These are phyloP conservation scores for Trichophyton rubrum DNA, from an alignment of 2,329 filamentous ascomycete genomes.

Conservation along the genomic window DNA sequence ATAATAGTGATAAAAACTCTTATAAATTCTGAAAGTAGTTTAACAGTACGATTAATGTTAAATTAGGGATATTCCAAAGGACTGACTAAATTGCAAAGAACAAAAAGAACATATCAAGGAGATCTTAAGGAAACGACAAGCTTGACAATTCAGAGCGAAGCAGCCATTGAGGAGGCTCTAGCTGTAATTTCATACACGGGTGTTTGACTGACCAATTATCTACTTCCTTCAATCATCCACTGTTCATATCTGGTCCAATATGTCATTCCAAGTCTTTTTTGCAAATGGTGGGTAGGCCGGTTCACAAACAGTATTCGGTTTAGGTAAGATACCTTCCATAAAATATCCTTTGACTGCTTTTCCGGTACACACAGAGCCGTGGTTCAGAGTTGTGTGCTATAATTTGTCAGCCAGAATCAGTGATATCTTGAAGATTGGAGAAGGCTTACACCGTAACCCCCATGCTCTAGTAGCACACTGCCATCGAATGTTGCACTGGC, in stretches of 20 bases:
- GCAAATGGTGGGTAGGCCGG: not conserved
- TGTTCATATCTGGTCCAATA: not conserved
- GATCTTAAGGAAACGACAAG: no score
- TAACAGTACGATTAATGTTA: no score
- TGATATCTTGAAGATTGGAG: not conserved
- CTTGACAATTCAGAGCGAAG: no score
- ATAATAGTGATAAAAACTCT: no score
- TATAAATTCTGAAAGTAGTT: no score
- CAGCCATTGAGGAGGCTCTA: no score
- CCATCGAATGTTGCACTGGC: constrained; percentile 16
- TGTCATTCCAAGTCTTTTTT: not conserved
- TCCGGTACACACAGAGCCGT: constrained; percentile 24
- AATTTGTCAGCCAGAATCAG: not conserved
- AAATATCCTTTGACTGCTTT: constrained; percentile 23
- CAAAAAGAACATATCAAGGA: no score
- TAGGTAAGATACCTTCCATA: constrained; percentile 24
- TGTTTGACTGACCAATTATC: no score
- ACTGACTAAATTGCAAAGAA: no score
- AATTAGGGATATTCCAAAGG: no score
- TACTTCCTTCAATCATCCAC: no score
- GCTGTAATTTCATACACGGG: no score
- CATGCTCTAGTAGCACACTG: constrained; percentile 18
- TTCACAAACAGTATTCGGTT: constrained; percentile 21
- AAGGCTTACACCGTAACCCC: constrained; percentile 15
- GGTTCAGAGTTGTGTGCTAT: constrained; percentile 15